A percentile compares a stretch with the other conserved stretches of the same genome.
phyloP scores from a whole-genome alignment of 306 rosid genomes.

The Corylus heterophylla region DNA sequence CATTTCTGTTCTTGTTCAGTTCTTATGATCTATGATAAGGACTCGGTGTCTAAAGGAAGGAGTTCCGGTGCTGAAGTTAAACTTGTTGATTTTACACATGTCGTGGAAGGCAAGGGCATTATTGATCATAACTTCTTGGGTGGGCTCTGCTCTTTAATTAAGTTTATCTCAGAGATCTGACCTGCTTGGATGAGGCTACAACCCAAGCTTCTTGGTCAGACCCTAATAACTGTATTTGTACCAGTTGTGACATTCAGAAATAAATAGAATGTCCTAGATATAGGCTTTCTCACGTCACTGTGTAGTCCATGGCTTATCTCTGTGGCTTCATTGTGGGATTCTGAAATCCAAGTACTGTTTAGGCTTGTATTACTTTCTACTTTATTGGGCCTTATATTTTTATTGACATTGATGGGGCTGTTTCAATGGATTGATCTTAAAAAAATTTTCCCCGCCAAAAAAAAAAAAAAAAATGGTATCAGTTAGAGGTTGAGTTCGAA shows the following conservation, averaged over 20 bases:
- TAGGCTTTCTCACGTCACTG: too few species aligned
- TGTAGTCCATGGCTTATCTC: too few species aligned
- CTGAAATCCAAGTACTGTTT: too few species aligned
- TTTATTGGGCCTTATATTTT: background rate
- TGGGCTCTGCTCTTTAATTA: slow-evolving; percentile 85
- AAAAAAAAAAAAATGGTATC: too few species aligned
- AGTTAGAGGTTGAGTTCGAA: too few species aligned
- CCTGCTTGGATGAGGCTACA: background rate
- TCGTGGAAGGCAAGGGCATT: slow-evolving; percentile 50
- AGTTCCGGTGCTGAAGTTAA: slow-evolving; percentile 42
- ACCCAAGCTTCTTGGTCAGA: background rate
- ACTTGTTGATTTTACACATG: slow-evolving; percentile 87
- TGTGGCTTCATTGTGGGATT: too few species aligned
- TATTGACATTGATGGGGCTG: background rate
- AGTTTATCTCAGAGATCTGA: slow-evolving; percentile 56
- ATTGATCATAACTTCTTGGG: slow-evolving; percentile 96
- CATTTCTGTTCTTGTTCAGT: slow-evolving; percentile 75
- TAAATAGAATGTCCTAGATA: too few species aligned
- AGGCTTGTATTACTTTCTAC: too few species aligned
- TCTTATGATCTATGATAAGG: slow-evolving; percentile 60
- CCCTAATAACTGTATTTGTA: background rate
- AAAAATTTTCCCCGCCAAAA: background rate
- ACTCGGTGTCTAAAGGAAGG: slow-evolving; percentile 30
- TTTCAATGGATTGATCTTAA: background rate
- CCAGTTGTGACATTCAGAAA: too few species aligned